Evolutionary conservation across 495 filamentous ascomycete species (phyloP).

Genomic region (Cairneyella variabilis): DNA sequence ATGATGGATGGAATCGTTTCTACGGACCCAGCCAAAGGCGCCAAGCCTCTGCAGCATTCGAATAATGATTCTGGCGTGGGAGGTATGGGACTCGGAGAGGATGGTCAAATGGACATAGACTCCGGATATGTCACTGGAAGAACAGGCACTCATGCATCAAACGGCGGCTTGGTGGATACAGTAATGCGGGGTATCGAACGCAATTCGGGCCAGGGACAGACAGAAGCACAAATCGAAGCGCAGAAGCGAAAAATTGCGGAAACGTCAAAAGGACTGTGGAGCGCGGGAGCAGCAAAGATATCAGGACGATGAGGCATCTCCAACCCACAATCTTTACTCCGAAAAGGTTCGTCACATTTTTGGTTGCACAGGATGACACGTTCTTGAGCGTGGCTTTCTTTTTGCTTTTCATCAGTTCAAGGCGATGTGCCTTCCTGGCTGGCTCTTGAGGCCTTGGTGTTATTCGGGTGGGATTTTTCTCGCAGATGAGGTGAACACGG

Average conservation of each 20-base stretch:
- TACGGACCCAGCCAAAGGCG: slow-evolving; percentile 19
- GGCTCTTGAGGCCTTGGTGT: no score
- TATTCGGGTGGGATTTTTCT: no score
- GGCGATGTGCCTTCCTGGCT: no score
- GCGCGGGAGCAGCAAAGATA: slow-evolving; percentile 15
- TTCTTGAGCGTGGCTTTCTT: slow-evolving; percentile 13
- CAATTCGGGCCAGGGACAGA: slow-evolving; percentile 22
- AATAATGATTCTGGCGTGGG: slow-evolving; percentile 14
- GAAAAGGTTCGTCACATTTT: neutral
- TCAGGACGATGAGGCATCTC: slow-evolving; percentile 16
- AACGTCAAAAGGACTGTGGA: slow-evolving; percentile 26
- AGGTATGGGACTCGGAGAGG: slow-evolving; percentile 8
- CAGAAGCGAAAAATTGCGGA: slow-evolving; percentile 25
- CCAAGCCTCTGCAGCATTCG: slow-evolving; percentile 13
- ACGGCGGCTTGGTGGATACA: neutral
- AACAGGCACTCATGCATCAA: neutral
- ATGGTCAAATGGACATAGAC: slow-evolving; percentile 16
- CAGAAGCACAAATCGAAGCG: slow-evolving; percentile 26
- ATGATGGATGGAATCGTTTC: slow-evolving; percentile 27
- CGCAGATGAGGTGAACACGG: no score
- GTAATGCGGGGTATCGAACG: slow-evolving; percentile 18
- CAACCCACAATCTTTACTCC: no score
- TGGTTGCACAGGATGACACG: neutral
- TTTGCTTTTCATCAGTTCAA: neutral
- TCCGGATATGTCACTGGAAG: slow-evolving; percentile 17